Evolutionary conservation across 1,284 basidiomycete genomes (phyloP), one percentile per base, ranked within the genome.

Genomic region (Cryptococcus sp.): DNA sequence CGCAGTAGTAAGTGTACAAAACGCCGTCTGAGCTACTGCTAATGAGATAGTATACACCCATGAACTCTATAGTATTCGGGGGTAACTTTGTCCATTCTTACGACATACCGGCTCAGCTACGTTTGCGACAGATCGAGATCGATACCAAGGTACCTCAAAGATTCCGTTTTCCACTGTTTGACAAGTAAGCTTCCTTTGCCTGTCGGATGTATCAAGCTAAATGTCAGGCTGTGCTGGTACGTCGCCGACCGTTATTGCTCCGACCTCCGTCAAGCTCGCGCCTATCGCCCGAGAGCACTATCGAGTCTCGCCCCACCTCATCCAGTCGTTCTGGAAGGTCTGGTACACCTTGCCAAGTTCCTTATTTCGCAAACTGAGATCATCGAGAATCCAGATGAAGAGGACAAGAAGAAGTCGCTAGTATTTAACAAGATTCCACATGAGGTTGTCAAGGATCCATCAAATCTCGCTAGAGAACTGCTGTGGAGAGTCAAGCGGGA

Each of bases 21-120:
- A n/a, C n/a, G n/a, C n/a, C n/a, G 23, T 10, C 25, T 4, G 3
- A n/a, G 18, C 41, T 5, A 32, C 9, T 28, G 25, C 23, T 18
- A 16, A 14, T 7, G 1, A 37, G 19, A 2, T 34, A 91, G 87
- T 86, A 89, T 72, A 98, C 93, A 0, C 93, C 94, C 0, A 75
- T 81, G 41, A 91, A 98, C 70, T 88, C 92, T 2, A 80, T 98
- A 37, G 94, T 98, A 0, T 93, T 98, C 66, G 94, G 94, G 2
- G 94, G 94, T 36, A 98, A 98, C 74, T 98, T 96, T 70, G 73
- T 97, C 45, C 92, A 97, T 73, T 91, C 90, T 83, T 91, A 75
- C 63, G 66, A 75, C 48, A 74, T 76, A 37, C 64, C 64, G 16
- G 55, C 55, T 91, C 88, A 98, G 74, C 79, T 96, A 32, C 84